Base-by-base conservation (phyloP, 257 asterid species). In the Solanum phureja region DNA sequence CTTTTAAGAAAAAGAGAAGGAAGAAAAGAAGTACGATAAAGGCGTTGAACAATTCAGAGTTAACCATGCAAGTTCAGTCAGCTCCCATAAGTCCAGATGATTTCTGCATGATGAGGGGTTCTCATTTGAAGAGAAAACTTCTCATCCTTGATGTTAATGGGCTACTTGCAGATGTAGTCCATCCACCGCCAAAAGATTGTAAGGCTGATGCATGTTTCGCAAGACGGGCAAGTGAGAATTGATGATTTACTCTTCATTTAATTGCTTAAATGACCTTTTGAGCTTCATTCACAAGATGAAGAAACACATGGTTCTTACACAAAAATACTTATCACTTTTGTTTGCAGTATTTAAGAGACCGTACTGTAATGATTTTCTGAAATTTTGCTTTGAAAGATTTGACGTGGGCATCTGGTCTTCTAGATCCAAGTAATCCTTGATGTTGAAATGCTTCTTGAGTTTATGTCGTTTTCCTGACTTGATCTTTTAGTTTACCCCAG, bases 81-180 rank as follows among this genome's bases (percentile, higher is more conserved):
- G 9, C 85, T 79, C 66, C 85, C 40, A 14, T 44, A n/a, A 44
- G 27, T 7, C 2, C 85, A 27, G 66, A n/a, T 77, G 24, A n/a
- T n/a, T 60, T 83, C 90, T 91, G 72, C 86, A 77, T 42, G 84
- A 79, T 84, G 71, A 84, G 52, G 87, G 83, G 83, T 56, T 6
- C 5, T 44, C 34, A 87, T 86, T 86, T 86, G 92, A 91, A 86
- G 91, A 91, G 93, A 89, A 97, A 94, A 87, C 99, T 97, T 88
- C 90, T 97, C 88, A 95, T 97, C 88, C 98, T 97, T 88, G 99
- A 95, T 89, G 89, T 97, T 52, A 97, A 97, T 92, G 99, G 99
- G 87, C 89, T 97, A 90, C 97, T 95, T 86, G 98, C 98, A 18
- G 89, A 93, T 90, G 90, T 97, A 84, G 92, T 97, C 34, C 83